These are phyloP conservation scores for Zoysia matrella DNA, from an alignment of 202 grass and related monocot species.

Conservation along the genomic window DNA sequence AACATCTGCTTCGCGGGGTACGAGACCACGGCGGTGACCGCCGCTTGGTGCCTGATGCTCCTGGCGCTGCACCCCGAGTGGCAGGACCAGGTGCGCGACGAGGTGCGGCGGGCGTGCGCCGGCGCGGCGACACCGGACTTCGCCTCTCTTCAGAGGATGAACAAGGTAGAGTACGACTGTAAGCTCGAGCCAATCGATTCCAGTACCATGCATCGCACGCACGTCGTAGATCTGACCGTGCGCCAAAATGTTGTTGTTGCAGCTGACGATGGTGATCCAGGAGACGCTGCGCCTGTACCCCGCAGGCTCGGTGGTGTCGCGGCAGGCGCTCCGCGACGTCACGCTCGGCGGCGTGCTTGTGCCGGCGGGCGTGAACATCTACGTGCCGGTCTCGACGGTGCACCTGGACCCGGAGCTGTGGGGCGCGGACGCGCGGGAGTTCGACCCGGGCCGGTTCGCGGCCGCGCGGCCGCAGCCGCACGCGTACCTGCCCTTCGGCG, in stretches of 20 bases:
- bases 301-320: conserved; percentile 67
- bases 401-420: conserved; percentile 75
- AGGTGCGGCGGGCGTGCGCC: conserved; percentile 39
- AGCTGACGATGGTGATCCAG: conserved; percentile 98
- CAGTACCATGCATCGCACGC: too few relatives aligned
- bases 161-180: conserved; percentile 38
- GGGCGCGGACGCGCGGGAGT: conserved; percentile 62
- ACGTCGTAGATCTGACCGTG: too few relatives aligned
- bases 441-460: conserved; percentile 64
- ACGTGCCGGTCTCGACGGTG: conserved; percentile 62
- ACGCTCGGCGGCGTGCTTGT: conserved; percentile 65
- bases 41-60: conserved; percentile 83
- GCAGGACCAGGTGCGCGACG: conserved; percentile 59
- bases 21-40: conserved; percentile 78
- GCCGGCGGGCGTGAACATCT: conserved; percentile 80
- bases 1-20: conserved; percentile 92
- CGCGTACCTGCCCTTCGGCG: conserved; percentile 83
- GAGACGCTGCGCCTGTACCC: conserved; percentile 93
- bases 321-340: conserved; percentile 70
- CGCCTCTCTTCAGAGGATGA: conserved; percentile 72
- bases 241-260: not conserved
- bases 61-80: conserved; percentile 83
- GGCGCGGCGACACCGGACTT: conserved; percentile 30
- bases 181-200: too few relatives aligned
- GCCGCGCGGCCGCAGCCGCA: conserved; percentile 50